A percentile compares a stretch with the other conserved stretches of the same genome.
phyloP scores from a whole-genome alignment of 2,329 filamentous ascomycete species.

The Grosmannia serpens region DNA sequence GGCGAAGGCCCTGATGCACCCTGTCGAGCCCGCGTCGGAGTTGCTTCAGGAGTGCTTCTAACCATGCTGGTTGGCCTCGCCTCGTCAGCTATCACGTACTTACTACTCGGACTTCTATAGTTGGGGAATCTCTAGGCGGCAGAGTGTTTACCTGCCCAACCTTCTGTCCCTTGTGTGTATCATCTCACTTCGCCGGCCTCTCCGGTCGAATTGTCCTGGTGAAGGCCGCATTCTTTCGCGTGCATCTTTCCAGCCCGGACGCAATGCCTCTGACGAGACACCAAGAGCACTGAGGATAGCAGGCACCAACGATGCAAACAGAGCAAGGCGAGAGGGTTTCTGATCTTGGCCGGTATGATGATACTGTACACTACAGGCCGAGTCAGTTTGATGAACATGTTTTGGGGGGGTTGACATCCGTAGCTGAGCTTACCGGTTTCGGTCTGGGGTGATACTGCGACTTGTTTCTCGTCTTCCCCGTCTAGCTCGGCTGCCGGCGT shows the following conservation, averaged over 20 bases:
- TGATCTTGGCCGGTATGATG: background rate
- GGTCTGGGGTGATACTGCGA: constrained; percentile 1
- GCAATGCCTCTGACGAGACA: background rate
- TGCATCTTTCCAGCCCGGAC: background rate
- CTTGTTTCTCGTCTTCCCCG: constrained; percentile 2
- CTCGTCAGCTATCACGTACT: background rate
- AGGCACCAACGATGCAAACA: background rate
- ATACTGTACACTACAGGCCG: background rate
- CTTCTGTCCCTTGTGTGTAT: background rate
- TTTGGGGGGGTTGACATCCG: background rate
- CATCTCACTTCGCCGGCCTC: background rate
- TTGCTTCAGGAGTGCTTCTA: background rate
- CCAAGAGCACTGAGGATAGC: background rate
- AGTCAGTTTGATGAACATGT: background rate
- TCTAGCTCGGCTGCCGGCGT: background rate
- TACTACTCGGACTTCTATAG: background rate
- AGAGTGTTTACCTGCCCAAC: background rate
- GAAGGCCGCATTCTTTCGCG: background rate
- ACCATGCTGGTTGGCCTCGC: background rate
- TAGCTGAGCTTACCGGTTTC: background rate
- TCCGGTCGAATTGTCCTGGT: background rate
- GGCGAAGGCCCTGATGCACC: background rate
- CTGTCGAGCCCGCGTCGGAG: background rate
- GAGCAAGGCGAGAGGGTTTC: background rate
- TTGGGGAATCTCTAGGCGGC: background rate